Percentiles rank a stretch among this genome's conserved stretches.
phyloP scores from a whole-genome alignment of 331 rosid species.

The Spiraea crenata region DNA sequence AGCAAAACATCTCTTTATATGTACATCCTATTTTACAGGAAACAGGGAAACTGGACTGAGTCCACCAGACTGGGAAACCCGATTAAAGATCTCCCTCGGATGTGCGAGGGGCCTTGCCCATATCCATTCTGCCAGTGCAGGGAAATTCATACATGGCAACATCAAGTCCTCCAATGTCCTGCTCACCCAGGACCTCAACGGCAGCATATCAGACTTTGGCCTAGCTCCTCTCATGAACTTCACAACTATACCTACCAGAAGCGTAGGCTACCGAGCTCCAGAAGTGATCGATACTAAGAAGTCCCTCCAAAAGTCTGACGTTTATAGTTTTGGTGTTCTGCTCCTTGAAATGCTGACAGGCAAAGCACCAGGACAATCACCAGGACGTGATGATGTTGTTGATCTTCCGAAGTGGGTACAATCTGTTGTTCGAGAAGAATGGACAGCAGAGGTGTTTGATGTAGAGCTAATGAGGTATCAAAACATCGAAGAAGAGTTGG shows the following conservation, averaged over 20 bases:
- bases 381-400: slow-evolving; percentile 62
- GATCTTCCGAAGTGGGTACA: slow-evolving; percentile 96
- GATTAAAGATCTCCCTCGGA: slow-evolving; percentile 73
- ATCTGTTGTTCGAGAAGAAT: slow-evolving; percentile 84
- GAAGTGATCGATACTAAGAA: slow-evolving; percentile 66
- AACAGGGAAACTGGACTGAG: slow-evolving; percentile 51
- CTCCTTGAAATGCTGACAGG: slow-evolving; percentile 92
- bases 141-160: slow-evolving; percentile 75
- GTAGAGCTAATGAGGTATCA: slow-evolving; percentile 68
- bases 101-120: slow-evolving; percentile 82
- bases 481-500: slow-evolving; percentile 85
- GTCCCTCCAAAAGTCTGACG: slow-evolving; percentile 64
- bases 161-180: slow-evolving; percentile 84
- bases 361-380: slow-evolving; percentile 64
- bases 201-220: slow-evolving; percentile 82
- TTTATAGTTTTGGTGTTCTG: slow-evolving; percentile 79
- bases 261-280: slow-evolving; percentile 72
- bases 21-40: slow-evolving; percentile 44
- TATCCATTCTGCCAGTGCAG: slow-evolving; percentile 72
- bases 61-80: slow-evolving; percentile 75
- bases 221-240: slow-evolving; percentile 54
- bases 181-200: slow-evolving; percentile 55
- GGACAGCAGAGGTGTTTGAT: slow-evolving; percentile 98
- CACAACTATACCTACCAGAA: slow-evolving; percentile 44
- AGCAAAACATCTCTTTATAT: background rate